Evolutionary conservation across 2,329 filamentous ascomycete species (phyloP).

Genomic region (Alternaria infectoria): DNA sequence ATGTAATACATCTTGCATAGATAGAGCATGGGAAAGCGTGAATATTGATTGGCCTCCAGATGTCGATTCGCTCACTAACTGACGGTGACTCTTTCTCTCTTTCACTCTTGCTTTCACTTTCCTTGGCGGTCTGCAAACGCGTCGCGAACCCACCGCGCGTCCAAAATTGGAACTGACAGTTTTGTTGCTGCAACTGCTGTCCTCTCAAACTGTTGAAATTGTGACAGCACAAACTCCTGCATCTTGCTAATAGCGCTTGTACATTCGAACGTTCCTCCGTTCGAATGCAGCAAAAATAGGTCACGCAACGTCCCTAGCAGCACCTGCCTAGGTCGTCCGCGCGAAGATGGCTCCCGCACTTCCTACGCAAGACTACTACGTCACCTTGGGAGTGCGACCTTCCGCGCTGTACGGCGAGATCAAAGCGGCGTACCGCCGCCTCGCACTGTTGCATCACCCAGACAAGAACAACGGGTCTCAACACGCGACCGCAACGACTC

Average conservation of each 20-base stretch:
- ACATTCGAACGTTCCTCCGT: neutral
- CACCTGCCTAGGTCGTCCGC: neutral
- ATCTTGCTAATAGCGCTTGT: neutral
- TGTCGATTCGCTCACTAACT: neutral
- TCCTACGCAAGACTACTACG: conserved; percentile 1
- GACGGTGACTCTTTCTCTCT: neutral
- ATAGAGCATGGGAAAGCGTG: neutral
- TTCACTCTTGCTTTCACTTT: neutral
- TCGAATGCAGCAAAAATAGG: neutral
- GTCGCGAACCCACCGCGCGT: neutral
- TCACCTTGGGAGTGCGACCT: neutral
- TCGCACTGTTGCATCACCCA: conserved; percentile 3
- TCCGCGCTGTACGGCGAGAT: neutral
- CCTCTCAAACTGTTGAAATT: neutral
- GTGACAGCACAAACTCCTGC: neutral
- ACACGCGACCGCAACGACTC: neutral
- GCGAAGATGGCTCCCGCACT: neutral
- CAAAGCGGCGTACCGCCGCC: conserved; percentile 1
- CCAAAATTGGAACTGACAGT: neutral
- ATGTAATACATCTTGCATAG: conserved; percentile 2
- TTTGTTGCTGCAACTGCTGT: neutral
- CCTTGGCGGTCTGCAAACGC: neutral
- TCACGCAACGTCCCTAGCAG: neutral
- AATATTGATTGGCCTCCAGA: neutral
- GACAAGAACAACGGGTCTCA: conserved; percentile 3